These are phyloP conservation scores for Puccinia horiana DNA, from an alignment of 1,284 basidiomycete species.

Conservation along the genomic window DNA sequence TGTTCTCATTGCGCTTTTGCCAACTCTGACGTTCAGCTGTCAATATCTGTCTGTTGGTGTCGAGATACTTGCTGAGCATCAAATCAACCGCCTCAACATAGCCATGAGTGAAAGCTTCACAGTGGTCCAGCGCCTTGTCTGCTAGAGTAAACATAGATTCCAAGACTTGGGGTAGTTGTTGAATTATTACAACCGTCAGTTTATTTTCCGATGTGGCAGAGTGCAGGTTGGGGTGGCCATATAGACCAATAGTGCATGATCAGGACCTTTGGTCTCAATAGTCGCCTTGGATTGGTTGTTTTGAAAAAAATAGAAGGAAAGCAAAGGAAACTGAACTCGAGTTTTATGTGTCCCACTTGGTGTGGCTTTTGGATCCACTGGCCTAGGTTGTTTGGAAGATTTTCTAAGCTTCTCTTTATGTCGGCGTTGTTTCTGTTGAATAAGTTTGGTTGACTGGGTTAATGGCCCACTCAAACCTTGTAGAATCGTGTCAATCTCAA, in stretches of 20 bases:
- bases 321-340: too few species aligned
- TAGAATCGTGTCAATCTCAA: conserved; percentile 1
- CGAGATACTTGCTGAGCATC: conserved; percentile 70
- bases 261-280: too few species aligned
- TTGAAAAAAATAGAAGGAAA: too few species aligned
- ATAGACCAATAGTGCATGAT: conserved; percentile 5
- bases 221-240: conserved; percentile 23
- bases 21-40: conserved; percentile 49
- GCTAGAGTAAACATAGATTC: conserved; percentile 73
- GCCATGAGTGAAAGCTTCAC: conserved; percentile 78
- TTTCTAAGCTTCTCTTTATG: not conserved
- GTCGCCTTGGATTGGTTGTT: too few species aligned
- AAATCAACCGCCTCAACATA: conserved; percentile 73
- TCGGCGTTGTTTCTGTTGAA: not conserved
- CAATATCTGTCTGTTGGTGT: conserved; percentile 63
- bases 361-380: too few species aligned
- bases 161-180: conserved; percentile 62
- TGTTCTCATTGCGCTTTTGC: conserved; percentile 4
- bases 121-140: conserved; percentile 75
- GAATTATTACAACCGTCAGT: conserved; percentile 12
- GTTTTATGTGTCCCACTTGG: too few species aligned
- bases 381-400: not conserved
- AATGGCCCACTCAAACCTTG: not conserved
- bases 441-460: not conserved
- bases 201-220: conserved; percentile 17